These are phyloP conservation scores for Fusarium chuoi DNA, from an alignment of 2,329 filamentous ascomycete species.

Conservation along the genomic window DNA sequence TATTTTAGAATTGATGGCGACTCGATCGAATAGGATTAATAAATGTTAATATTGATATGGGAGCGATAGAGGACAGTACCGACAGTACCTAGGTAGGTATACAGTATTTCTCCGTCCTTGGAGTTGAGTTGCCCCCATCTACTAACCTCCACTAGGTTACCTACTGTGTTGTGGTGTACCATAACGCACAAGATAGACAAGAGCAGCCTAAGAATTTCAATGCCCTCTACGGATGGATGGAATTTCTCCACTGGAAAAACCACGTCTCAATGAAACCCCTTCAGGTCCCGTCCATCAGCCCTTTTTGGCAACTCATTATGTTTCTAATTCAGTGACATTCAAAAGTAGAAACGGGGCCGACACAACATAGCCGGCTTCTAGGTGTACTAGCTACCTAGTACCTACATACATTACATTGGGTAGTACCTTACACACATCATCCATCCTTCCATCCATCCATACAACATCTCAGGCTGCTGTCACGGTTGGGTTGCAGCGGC, in stretches of 20 bases:
- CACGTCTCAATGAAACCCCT: slow-evolving; percentile 34
- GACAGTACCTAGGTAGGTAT: neutral
- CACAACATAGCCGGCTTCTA: neutral
- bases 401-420: neutral
- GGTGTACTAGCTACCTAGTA: neutral
- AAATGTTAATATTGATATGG: slow-evolving; percentile 2
- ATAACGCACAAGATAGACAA: neutral
- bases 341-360: slow-evolving; percentile 25
- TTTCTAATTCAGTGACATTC: slow-evolving; percentile 28
- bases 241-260: slow-evolving; percentile 31
- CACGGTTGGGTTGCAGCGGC: slow-evolving; percentile 1
- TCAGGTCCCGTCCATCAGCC: slow-evolving; percentile 15
- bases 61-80: neutral
- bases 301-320: slow-evolving; percentile 27
- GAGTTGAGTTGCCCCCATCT: neutral
- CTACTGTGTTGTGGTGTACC: neutral
- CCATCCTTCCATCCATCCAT: neutral
- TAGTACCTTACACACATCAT: no score
- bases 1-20: neutral
- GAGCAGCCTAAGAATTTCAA: neutral
- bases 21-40: neutral
- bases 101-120: neutral
- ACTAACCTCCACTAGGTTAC: no score
- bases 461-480: neutral
- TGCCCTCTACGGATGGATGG: neutral